Base-by-base conservation (phyloP, 2,329 filamentous ascomycete genomes). In the Elsinoe fawcettii region DNA sequence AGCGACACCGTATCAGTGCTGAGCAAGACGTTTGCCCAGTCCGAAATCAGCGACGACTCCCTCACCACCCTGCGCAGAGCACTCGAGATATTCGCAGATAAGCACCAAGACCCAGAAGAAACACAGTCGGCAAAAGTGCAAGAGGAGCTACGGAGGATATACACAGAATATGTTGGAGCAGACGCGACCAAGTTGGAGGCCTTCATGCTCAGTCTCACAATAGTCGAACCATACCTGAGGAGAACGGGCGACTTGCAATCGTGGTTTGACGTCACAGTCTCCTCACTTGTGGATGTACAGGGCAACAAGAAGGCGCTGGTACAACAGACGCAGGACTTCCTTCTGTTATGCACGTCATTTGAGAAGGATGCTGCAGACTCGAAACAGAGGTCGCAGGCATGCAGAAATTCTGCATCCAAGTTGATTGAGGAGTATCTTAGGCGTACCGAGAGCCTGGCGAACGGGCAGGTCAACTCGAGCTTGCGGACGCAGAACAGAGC, bases 261-360 rank as follows among this genome's bases (percentile, higher is more conserved):
- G 59, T 93, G 88, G 88, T 90, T 87, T 79, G 81, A 87, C 46
- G 73, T 80, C 61, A 74, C 85, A 12, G 70, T 84, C 18, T 75
- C 76, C 46, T 81, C 83, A 0, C 76, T 81, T 12, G 67, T 83
- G 60, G 73, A 82, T 60, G 74, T 79, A 51, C 71, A 85, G 8
- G 79, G 78, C 12, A 77, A 81, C 55, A 84, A 87, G 65, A 84
- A 83, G 64, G 78, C 76, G 5, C 75, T 86, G 56, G 77, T 87
- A 39, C 75, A 79, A 32, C 86, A 89, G 68, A 81, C 82, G 1
- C 77, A 83, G 55, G 79, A 80, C n/a, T 80, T 83, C 56, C 71
- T 89, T 6, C 75, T 86, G 62, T 80, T 81, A 43, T 76, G 88
- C 49, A 71, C 91, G 51, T 75, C 82, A 1, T 78, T 83, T 60